phyloP scores from a whole-genome alignment of 176 grass and related monocot genomes.

The Olyra latifolia region DNA sequence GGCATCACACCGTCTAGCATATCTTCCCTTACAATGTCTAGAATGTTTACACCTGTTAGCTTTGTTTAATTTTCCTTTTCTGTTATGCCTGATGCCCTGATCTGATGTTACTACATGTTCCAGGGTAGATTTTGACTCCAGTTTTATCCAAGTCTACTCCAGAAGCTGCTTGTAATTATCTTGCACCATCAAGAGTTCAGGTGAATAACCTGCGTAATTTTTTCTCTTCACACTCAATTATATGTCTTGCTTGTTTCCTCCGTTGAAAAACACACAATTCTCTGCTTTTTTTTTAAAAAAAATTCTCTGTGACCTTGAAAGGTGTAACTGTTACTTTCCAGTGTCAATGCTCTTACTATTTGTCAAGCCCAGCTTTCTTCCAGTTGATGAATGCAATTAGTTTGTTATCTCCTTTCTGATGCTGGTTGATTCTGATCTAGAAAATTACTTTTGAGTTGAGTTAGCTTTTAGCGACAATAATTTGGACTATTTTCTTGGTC shows the following conservation, averaged over 20 bases:
- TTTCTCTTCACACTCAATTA: neutral
- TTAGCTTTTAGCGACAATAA: neutral
- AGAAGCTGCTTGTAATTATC: slow-evolving; percentile 95
- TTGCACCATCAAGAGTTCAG: slow-evolving; percentile 99
- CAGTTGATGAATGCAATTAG: neutral
- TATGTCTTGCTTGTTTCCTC: neutral
- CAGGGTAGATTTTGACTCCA: slow-evolving; percentile 99
- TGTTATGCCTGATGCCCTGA: slow-evolving; percentile 30
- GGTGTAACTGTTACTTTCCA: neutral
- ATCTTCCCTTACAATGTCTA: neutral
- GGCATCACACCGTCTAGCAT: neutral
- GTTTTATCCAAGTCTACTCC: slow-evolving; percentile 96
- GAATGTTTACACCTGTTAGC: neutral
- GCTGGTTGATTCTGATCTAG: slow-evolving; percentile 1
- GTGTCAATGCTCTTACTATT: slow-evolving; percentile 2
- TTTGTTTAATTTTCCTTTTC: neutral
- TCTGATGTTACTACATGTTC: slow-evolving; percentile 51
- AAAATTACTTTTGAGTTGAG: neutral
- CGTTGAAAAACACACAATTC: neutral
- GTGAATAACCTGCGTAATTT: slow-evolving; percentile 45
- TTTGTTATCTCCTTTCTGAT: neutral
- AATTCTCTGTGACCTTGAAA: neutral
- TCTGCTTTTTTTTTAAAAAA: neutral
- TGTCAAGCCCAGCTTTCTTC: slow-evolving; percentile 11
- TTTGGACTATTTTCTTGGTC: slow-evolving; percentile 3